Conservation (phyloP, 129 eudicot species). For the Oenanthe sinensis region DNA sequence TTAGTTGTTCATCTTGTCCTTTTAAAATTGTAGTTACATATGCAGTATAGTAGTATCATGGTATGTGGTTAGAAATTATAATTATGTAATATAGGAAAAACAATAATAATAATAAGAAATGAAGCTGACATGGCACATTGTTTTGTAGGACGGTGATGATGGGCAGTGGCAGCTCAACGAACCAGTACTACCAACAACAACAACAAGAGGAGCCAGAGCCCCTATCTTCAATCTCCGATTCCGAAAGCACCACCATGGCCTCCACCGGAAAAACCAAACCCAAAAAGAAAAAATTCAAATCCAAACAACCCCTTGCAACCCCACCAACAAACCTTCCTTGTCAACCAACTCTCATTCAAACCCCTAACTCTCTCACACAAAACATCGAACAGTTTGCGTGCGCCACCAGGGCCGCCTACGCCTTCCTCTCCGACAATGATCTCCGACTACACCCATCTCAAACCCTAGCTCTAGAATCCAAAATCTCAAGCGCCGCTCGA, state of each 20-base stretch:
- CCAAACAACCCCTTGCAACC: slow-evolving; percentile 8
- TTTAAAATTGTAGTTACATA: too few relatives aligned
- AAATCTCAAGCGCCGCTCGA: slow-evolving; percentile 44
- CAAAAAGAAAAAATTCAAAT: slow-evolving; percentile 3
- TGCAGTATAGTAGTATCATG: too few relatives aligned
- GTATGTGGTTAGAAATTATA: too few relatives aligned
- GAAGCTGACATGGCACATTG: slow-evolving; percentile 17
- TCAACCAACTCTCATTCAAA: slow-evolving; percentile 12
- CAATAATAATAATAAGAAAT: not conserved
- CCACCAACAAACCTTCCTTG: not conserved
- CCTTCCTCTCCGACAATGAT: slow-evolving; percentile 60
- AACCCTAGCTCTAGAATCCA: slow-evolving; percentile 41
- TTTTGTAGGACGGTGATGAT: slow-evolving; percentile 4
- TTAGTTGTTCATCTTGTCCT: too few relatives aligned
- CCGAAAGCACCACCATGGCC: slow-evolving; percentile 9
- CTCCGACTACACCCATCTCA: slow-evolving; percentile 56
- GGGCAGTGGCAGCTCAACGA: slow-evolving; percentile 6
- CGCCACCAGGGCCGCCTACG: slow-evolving; percentile 61
- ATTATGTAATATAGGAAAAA: too few relatives aligned
- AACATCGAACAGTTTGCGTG: slow-evolving; percentile 34
- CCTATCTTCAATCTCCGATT: not conserved
- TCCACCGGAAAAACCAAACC: slow-evolving; percentile 4
- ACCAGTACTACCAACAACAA: not conserved
- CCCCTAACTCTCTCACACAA: slow-evolving; percentile 28
- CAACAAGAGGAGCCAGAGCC: not conserved